Base-by-base conservation (phyloP, 176 grass and related monocot species). In the Musa acuminata region DNA sequence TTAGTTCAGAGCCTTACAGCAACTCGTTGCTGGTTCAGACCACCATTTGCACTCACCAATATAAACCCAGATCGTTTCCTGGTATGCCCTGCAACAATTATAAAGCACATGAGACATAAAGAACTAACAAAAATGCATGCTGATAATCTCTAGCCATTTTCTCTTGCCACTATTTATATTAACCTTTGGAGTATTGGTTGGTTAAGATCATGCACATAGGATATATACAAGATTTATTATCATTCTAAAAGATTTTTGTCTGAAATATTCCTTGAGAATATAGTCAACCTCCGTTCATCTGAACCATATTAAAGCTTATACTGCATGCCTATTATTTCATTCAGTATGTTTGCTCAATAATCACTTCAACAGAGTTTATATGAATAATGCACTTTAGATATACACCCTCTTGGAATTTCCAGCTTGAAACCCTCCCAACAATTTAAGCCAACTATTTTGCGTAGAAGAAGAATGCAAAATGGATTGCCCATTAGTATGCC, bases 21-120 rank as follows among this genome's bases (percentile, higher is more conserved):
- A 55, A 98, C 95, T 8, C 90, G 82, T 77, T 98, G 95, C 13
- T 98, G 90, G 72, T 98, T 98, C 63, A 98, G 73, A 51, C 95
- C 95, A 10, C 95, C 95, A 71, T 98, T 93, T 9, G 90, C 90
- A 24, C 90, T 98, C 78, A 93, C 29, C 66, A 98, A 82, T 71
- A 98, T 86, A 82, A 76, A 91, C 1, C 95, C 90, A 53, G 85
- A 91, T 80, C 80, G 71, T 58, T 71, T 82, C 80, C 75, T 77
- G 8, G n/a, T 78, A 79, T 83, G 82, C 17, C 66, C 90, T 93
- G 82, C 59, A 20, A 78, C 62, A 55, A 55, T 62, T 12, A 78
- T 49, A 22, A 75, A 80, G 11, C 62, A 74, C 19, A 48, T 53
- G 9, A 19, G 16, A 52, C 9, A 67, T 23, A 13, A 23, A 55